A percentile compares a stretch with the other conserved stretches of the same genome.
Evolutionary conservation across 2,329 filamentous ascomycete species (phyloP).

Genomic region (Diaporthe sp.): DNA sequence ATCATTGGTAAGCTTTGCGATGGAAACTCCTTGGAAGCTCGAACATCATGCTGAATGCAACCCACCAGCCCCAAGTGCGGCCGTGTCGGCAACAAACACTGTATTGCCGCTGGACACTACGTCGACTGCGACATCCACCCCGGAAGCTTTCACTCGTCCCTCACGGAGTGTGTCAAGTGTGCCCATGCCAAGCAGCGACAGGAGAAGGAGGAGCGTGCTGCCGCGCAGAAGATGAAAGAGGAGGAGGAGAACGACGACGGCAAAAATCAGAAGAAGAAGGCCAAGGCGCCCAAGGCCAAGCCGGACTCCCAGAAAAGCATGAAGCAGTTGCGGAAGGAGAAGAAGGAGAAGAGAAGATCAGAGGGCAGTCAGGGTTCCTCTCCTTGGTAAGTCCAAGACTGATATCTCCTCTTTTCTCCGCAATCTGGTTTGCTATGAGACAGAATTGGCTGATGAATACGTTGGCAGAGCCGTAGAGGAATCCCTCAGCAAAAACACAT

Average conservation of each 20-base stretch:
- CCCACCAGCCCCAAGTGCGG: constrained; percentile 15
- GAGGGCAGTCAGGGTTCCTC: background rate
- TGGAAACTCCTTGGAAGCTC: rapidly evolving
- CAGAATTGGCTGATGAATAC: background rate
- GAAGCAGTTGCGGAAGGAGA: constrained; percentile 22
- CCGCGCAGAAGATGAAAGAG: constrained; percentile 42
- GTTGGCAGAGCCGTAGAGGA: background rate
- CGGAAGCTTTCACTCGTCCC: constrained; percentile 6
- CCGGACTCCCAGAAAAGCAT: background rate
- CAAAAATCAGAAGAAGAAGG: constrained; percentile 22
- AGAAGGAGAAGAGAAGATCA: background rate
- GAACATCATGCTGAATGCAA: background rate
- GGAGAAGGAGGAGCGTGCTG: constrained; percentile 1
- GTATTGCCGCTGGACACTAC: constrained; percentile 14
- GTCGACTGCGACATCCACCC: background rate
- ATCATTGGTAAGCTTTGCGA: constrained; percentile 32
- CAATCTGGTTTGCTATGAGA: rapidly evolving
- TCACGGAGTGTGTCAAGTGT: constrained; percentile 28
- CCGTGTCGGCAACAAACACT: constrained; percentile 8
- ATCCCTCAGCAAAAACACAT: background rate
- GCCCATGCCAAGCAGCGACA: background rate
- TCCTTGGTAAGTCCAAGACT: background rate
- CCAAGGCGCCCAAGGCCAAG: constrained; percentile 16
- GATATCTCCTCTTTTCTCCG: rapidly evolving
- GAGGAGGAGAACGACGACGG: constrained; percentile 16